Evolutionary conservation across 441 rosid genomes (phyloP), one percentile per base, ranked within the genome.

Genomic region (Adansonia madagascariensis): DNA sequence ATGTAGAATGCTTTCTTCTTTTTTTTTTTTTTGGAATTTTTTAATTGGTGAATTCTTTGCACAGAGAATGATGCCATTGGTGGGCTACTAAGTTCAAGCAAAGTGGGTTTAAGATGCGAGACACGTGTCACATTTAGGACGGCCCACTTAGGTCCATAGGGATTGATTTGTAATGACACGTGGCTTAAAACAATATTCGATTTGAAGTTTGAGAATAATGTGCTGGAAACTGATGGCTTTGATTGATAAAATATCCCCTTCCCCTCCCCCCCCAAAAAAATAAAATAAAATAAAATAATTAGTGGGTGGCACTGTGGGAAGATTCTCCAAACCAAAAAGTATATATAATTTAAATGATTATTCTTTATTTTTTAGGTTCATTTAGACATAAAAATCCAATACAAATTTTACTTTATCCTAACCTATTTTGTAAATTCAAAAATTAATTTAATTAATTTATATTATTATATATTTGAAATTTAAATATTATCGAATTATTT

Each of bases 101-200:
- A 72, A 55, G 73, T 55, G 43, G 77, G 2, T 44, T 9, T 71
- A 20, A 31, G 75, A 17, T 73, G 83, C 69, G n/a, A 14, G 74
- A 46, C 78, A 78, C 63, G 52, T 72, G 79, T 31, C 61, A 2
- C 12, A 8, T 52, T n/a, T 15, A 8, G 35, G 46, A 20, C 55
- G 63, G 55, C 60, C 39, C 39, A 11, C 62, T 75, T 75, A 0
- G 5, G 18, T 47, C 8, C 71, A 66, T 22, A 8, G 12, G 44
- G 44, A 66, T 43, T 35, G 20, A 66, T 66, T 27, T 60, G 11
- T 1, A 10, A 11, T 46, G 75, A 71, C 81, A 78, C 75, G 52
- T 73, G 85, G 76, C 78, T 2, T 60, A 0, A 18, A 17, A 8
- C 39, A 31, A 75, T 76, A 84, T 86, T 86, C 83, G 85, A 78